phyloP scores from a whole-genome alignment of 768 basidiomycete genomes.

The Daedalea quercina region DNA sequence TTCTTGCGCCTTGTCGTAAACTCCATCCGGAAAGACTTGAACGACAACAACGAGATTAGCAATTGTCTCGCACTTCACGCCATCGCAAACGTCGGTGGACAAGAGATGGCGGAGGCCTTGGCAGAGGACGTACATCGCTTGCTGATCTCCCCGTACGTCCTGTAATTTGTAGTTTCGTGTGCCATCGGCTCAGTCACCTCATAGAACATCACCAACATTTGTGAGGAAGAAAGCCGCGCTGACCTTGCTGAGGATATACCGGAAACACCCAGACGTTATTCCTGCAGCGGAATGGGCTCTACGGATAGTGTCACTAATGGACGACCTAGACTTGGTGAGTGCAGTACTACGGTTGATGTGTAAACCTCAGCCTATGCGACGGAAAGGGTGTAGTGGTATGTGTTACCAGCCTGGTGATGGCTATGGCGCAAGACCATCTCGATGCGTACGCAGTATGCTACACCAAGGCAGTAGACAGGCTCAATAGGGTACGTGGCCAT shows the following conservation, averaged over 20 bases:
- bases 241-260: slow-evolving; percentile 85
- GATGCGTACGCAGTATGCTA: slow-evolving; percentile 91
- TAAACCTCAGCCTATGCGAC: not conserved
- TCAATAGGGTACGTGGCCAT: slow-evolving; percentile 61
- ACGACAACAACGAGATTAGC: slow-evolving; percentile 89
- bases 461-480: slow-evolving; percentile 87
- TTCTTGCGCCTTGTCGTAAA: slow-evolving; percentile 95
- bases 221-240: slow-evolving; percentile 99
- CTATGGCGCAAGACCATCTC: slow-evolving; percentile 89
- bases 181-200: not conserved
- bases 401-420: slow-evolving; percentile 88
- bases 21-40: slow-evolving; percentile 95
- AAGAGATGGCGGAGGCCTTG: slow-evolving; percentile 97
- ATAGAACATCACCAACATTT: slow-evolving; percentile 87
- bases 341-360: not conserved
- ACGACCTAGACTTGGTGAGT: slow-evolving; percentile 77
- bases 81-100: slow-evolving; percentile 95
- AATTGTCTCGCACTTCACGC: slow-evolving; percentile 97
- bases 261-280: slow-evolving; percentile 93
- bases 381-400: slow-evolving; percentile 88
- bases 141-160: slow-evolving; percentile 80
- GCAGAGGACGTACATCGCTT: slow-evolving; percentile 91
- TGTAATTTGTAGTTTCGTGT: not conserved
- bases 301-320: slow-evolving; percentile 92
- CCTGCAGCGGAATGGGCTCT: slow-evolving; percentile 94